Conservation (phyloP, 2,329 filamentous ascomycete species). For the Ceratocystis eucalypticola region DNA sequence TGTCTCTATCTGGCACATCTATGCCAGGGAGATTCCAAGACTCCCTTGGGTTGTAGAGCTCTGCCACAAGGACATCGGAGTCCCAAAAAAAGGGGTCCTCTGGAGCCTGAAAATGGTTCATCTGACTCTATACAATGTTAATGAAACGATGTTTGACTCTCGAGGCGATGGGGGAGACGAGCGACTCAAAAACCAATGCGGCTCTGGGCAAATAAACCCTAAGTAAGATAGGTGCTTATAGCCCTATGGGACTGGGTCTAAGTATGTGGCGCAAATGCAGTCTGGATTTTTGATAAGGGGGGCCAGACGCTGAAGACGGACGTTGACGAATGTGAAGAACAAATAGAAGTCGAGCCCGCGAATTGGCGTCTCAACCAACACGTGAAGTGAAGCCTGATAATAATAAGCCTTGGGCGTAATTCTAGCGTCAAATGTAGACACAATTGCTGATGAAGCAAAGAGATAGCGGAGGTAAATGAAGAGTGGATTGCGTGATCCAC, state of each 20-base stretch:
- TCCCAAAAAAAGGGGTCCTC: slow-evolving; percentile 67
- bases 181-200: neutral
- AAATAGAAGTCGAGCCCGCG: neutral
- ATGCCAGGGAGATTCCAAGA: slow-evolving; percentile 34
- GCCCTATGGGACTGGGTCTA: too few relatives aligned
- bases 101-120: neutral
- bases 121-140: neutral
- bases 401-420: neutral
- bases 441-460: neutral
- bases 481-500: neutral
- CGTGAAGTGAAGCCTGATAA: neutral
- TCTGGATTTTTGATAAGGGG: too few relatives aligned
- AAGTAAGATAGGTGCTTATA: too few relatives aligned
- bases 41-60: slow-evolving; percentile 44
- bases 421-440: neutral
- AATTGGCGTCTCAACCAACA: neutral
- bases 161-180: too few relatives aligned
- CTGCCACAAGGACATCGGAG: slow-evolving; percentile 49
- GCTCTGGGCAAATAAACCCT: too few relatives aligned
- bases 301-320: neutral
- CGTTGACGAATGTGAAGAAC: neutral
- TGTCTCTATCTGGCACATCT: slow-evolving; percentile 16
- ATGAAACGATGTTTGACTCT: neutral
- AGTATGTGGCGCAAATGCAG: too few relatives aligned
- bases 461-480: neutral